Evolutionary conservation across 345 rosid species (phyloP), one percentile per base, ranked within the genome.

Genomic region (Iberis pinnata): DNA sequence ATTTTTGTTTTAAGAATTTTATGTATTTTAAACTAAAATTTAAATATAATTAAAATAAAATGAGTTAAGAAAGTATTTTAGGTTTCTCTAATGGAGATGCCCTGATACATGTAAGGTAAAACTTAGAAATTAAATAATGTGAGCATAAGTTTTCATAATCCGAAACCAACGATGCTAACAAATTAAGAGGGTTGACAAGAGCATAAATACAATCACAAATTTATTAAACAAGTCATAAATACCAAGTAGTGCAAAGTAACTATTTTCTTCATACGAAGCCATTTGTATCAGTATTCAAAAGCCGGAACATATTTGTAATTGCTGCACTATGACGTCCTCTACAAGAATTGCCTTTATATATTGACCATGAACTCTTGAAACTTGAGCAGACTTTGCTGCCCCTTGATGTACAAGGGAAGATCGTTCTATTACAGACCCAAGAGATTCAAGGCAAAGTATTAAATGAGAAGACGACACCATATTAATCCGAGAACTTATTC

Each of bases 271-370:
- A n/a, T n/a, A n/a, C n/a, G n/a, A n/a, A n/a, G n/a, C n/a, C n/a
- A n/a, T n/a, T n/a, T n/a, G n/a, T n/a, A n/a, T n/a, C n/a, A n/a
- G n/a, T n/a, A 46, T 25, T 37, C 12, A 14, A 25, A 36, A 38
- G 29, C 53, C 41, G 42, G 24, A 49, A 38, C 81, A 29, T 42
- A 85, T 89, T 87, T 78, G 97, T 82, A 67, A 88, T 35, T 40
- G 74, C 80, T 1, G 76, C 88, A 73, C 90, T 88, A 31, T 82
- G 97, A 65, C 88, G 86, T 31, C 97, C 95, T 49, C 92, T 92
- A 61, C 97, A 83, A 8, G 97, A 74, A 85, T 85, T 53, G 70
- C 77, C 73, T 75, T 88, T 42, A 83, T 77, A 63, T 46, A 78
- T 56, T 62, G 79, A 72, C 92, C 82, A 27, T 72, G 71, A 8